These are phyloP conservation scores for Lithohypha guttulata DNA, from an alignment of 2,329 filamentous ascomycete species.

Conservation along the genomic window DNA sequence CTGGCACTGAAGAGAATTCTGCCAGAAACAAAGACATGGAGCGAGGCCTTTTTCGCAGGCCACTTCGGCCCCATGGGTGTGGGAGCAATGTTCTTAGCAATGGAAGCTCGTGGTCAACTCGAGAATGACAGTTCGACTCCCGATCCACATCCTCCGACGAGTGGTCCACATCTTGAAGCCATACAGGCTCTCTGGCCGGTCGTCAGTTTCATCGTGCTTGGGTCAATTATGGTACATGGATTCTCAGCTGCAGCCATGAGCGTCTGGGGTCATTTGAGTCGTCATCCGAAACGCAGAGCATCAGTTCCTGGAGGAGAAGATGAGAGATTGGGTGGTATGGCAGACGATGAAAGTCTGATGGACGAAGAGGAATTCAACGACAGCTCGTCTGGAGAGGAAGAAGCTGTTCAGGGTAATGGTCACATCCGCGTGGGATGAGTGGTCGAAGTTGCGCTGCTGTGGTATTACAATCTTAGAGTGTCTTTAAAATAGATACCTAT, in stretches of 20 bases:
- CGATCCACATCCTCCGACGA: constrained; percentile 33
- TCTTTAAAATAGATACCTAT: too few relatives aligned
- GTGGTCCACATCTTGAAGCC: constrained; percentile 27
- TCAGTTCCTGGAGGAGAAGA: constrained; percentile 41
- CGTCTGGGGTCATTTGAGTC: constrained; percentile 37
- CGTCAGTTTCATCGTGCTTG: constrained; percentile 44
- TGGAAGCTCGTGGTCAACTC: constrained; percentile 43
- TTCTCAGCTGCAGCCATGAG: constrained; percentile 42
- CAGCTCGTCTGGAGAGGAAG: constrained; percentile 1
- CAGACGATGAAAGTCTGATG: constrained; percentile 27
- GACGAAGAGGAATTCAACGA: constrained; percentile 21
- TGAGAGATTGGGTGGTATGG: constrained; percentile 42
- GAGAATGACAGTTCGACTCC: constrained; percentile 40
- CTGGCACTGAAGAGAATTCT: constrained; percentile 38
- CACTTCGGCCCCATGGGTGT: constrained; percentile 51
- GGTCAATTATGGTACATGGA: constrained; percentile 45
- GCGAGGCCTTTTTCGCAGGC: constrained; percentile 45
- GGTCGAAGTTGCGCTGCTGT: too few relatives aligned
- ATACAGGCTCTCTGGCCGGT: constrained; percentile 44
- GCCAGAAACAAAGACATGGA: constrained; percentile 39
- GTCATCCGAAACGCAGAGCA: constrained; percentile 38
- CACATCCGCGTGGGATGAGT: constrained; percentile 1
- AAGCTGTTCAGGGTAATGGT: neutral
- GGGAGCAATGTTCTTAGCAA: constrained; percentile 45
- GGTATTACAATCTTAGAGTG: too few relatives aligned